Base-by-base conservation (phyloP, 805 yeast species). In the Blastobotrys chiropterorum region DNA sequence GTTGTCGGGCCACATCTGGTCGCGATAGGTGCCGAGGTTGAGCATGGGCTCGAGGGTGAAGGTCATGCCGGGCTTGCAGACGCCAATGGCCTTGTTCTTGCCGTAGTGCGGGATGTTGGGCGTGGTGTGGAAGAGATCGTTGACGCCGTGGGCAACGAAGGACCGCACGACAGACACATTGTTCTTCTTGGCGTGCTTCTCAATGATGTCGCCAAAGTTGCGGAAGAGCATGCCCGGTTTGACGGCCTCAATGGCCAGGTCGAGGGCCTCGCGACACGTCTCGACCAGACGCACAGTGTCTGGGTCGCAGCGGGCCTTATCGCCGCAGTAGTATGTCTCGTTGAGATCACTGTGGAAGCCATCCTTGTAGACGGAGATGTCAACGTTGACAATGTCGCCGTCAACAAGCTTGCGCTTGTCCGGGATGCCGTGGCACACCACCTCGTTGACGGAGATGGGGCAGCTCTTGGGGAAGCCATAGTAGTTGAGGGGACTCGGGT, bases 11-110 rank as follows among this genome's bases (percentile, higher is more conserved):
- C 99, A 94, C 52, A 82, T 74, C 53, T 78, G 70, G 68, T 90
- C 98, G 63, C 80, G 80, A 72, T 80, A 85, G 0, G 85, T 72
- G 6, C 99, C 99, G 58, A 82, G 73, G 65, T 88, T 86, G 59
- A 94, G 80, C 99, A 94, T 94, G 45, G 99, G 99, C 71, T 94
- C 99, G 53, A 94, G 88, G 19, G 99, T 94, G 75, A 94, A 94
- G 13, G 87, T 89, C 85, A 90, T 86, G 19, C 99, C 99, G 19
- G 96, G 92, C 67, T 88, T 88, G 73, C 94, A 90, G 44, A 88
- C 82, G 53, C 99, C 99, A 46, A 90, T 77, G 5, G 96, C 87
- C 72, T 92, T 92, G 72, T 90, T 94, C 61, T 82, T 84, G 19
- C 94, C 95, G 65, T 94, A 94, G 69, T 94, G 99, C 2, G 97